Evolutionary conservation across 1,139 yeast species (phyloP).

Genomic region (Candida mesenterica): DNA sequence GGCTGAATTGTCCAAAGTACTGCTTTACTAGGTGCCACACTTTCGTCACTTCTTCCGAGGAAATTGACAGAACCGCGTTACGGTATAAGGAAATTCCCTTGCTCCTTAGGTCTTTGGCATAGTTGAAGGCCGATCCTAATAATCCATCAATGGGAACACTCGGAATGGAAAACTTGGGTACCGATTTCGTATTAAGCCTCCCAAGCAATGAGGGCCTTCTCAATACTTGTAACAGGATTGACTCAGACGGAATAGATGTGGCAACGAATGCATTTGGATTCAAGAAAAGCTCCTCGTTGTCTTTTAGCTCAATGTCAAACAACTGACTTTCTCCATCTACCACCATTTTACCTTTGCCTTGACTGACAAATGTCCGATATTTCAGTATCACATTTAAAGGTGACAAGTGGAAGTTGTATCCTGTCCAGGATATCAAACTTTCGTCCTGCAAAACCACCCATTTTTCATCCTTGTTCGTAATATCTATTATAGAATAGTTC

Average conservation of each 20-base stretch:
- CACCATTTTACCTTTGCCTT: constrained; percentile 20
- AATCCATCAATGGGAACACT: background rate
- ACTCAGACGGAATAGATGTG: constrained; percentile 11
- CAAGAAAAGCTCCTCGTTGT: constrained; percentile 16
- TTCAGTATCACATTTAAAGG: constrained; percentile 8
- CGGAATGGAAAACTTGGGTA: background rate
- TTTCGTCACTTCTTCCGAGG: background rate
- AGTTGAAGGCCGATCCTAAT: too few relatives aligned
- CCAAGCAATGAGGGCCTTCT: background rate
- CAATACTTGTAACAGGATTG: background rate
- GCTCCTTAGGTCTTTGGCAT: background rate
- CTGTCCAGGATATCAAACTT: constrained; percentile 22
- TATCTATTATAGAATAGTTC: constrained; percentile 27
- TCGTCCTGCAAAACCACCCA: constrained; percentile 18
- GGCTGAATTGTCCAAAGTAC: background rate
- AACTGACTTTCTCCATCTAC: constrained; percentile 17
- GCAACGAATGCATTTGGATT: constrained; percentile 17
- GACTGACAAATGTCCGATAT: constrained; percentile 10
- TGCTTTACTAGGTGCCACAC: background rate
- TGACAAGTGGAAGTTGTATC: constrained; percentile 15
- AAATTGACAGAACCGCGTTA: constrained; percentile 1
- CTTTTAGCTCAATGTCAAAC: constrained; percentile 14
- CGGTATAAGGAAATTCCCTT: too few relatives aligned
- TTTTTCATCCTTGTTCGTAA: constrained; percentile 9
- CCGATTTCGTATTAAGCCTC: too few relatives aligned